phyloP scores from a whole-genome alignment of 1,284 basidiomycete genomes.

The Ustilago cynodontis region DNA sequence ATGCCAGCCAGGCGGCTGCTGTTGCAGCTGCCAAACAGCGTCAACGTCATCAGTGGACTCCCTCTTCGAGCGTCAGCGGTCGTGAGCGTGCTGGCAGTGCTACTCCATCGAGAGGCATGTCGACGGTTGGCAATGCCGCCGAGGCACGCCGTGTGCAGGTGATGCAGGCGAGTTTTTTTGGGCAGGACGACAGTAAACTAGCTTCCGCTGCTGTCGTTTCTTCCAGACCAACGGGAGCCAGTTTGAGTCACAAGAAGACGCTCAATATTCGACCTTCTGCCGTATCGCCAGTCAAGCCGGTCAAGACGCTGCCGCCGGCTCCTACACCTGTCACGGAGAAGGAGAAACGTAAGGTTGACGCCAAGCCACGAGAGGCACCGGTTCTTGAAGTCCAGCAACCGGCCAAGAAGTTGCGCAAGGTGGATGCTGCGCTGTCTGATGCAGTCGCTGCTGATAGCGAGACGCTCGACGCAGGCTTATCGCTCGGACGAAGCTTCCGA shows the following conservation, averaged over 20 bases:
- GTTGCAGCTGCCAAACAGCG: conserved; percentile 38
- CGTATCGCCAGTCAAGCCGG: conserved; percentile 11
- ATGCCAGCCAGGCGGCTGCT: conserved; percentile 39
- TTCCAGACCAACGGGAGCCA: conserved; percentile 46
- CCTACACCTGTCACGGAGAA: not conserved
- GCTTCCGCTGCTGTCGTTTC: conserved; percentile 58
- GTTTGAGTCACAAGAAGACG: conserved; percentile 33
- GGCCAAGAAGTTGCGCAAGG: conserved; percentile 54
- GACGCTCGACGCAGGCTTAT: conserved; percentile 83
- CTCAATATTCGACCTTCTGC: conserved; percentile 25
- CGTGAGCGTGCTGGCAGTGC: conserved; percentile 40
- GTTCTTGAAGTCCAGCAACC: conserved; percentile 38
- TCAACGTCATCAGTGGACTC: conserved; percentile 44
- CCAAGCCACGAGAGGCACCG: conserved; percentile 9
- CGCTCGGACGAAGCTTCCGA: conserved; percentile 87
- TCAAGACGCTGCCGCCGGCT: conserved; percentile 1
- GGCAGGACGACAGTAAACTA: conserved; percentile 59
- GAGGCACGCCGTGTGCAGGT: conserved; percentile 66
- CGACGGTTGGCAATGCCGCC: conserved; percentile 46
- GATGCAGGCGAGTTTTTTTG: conserved; percentile 70
- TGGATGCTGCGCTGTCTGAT: conserved; percentile 72
- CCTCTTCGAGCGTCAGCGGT: conserved; percentile 31
- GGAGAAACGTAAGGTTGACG: conserved; percentile 18
- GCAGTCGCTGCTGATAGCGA: conserved; percentile 78
- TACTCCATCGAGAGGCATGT: conserved; percentile 48